These are phyloP conservation scores for Ulota crispa DNA, from an alignment of 225 moss, liverwort and hornwort species.

Conservation along the genomic window DNA sequence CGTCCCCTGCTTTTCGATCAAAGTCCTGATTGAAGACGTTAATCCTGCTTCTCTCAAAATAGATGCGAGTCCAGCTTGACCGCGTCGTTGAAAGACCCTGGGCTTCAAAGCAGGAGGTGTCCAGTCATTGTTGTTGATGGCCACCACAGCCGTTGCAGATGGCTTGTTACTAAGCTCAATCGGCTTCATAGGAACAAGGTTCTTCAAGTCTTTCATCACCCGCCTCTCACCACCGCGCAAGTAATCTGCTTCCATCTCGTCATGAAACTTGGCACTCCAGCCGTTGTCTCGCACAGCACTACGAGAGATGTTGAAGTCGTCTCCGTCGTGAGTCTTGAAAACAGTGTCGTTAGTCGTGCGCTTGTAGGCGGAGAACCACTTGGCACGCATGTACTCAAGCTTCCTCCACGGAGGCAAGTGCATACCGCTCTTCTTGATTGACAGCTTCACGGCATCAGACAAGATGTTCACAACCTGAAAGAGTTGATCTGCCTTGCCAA, in stretches of 20 bases:
- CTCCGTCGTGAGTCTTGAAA: conserved; percentile 18
- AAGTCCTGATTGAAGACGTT: conserved; percentile 34
- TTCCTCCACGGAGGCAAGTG: conserved; percentile 82
- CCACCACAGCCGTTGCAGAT: background rate
- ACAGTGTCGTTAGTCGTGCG: conserved; percentile 62
- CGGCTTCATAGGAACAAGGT: conserved; percentile 9
- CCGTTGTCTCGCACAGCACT: conserved; percentile 33
- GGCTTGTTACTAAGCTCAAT: conserved; percentile 7
- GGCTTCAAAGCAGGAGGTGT: conserved; percentile 58
- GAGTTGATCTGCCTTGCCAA: conserved; percentile 70
- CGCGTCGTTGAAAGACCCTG: conserved; percentile 32
- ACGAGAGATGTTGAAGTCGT: conserved; percentile 21
- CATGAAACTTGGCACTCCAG: conserved; percentile 40
- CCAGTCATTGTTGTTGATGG: conserved; percentile 49
- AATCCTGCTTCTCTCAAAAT: conserved; percentile 44
- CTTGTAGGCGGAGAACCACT: conserved; percentile 72
- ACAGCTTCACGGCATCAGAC: conserved; percentile 72
- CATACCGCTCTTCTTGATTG: conserved; percentile 78
- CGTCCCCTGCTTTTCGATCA: conserved; percentile 32
- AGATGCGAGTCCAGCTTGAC: conserved; percentile 46
- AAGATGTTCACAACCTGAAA: conserved; percentile 68
- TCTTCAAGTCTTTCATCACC: conserved; percentile 35
- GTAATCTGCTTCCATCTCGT: conserved; percentile 57
- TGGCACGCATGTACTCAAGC: conserved; percentile 71
- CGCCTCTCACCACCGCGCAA: conserved; percentile 29